Base-by-base conservation (phyloP, 441 rosid genomes). In the Populus hybrid region DNA sequence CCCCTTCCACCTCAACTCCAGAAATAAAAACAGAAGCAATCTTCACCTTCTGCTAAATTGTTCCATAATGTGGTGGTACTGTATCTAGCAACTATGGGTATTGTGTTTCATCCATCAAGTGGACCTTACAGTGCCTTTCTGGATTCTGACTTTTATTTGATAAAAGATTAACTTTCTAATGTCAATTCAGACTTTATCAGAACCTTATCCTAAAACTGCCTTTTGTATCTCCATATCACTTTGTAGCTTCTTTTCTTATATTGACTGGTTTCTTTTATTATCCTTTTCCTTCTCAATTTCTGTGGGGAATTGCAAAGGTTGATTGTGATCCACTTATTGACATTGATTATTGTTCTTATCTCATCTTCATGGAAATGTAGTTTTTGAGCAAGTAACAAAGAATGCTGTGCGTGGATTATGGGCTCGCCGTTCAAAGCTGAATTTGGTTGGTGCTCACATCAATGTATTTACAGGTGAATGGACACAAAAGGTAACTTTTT, bases 391-490 rank as follows among this genome's bases (percentile, higher is more conserved):
- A 90, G 96, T 96, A 81, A 92, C 99, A 5, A 94, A 93, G 87
- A 92, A 93, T 86, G 91, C 98, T 9, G 98, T 96, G 69, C 88
- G 86, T 80, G 99, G 98, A 80, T 83, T 96, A 73, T 96, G 99
- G 99, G 93, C 97, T n/a, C 92, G 98, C 69, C 98, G 98, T 79
- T 96, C 98, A 83, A 93, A 82, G 79, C 91, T 96, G 73, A 87
- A 92, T 86, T 87, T 94, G 76, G 96, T 96, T 82, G 99, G 98
- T 80, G 99, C 99, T 81, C 99, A 96, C 84, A 93, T 96, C 82
- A 94, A 96, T 88, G 98, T 93, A 72, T 96, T 96, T 85, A 94
- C 99, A 70, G 98, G 99, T 84, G 99, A 94, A 93, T 96, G 99
- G 99, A 96, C 99, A 61, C 99, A 96, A 69, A 94, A 94, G 98